A percentile compares a stretch with the other conserved stretches of the same genome.
These are phyloP conservation scores for Inonotus obliquus DNA, from an alignment of 1,284 basidiomycete species.

Conservation along the genomic window DNA sequence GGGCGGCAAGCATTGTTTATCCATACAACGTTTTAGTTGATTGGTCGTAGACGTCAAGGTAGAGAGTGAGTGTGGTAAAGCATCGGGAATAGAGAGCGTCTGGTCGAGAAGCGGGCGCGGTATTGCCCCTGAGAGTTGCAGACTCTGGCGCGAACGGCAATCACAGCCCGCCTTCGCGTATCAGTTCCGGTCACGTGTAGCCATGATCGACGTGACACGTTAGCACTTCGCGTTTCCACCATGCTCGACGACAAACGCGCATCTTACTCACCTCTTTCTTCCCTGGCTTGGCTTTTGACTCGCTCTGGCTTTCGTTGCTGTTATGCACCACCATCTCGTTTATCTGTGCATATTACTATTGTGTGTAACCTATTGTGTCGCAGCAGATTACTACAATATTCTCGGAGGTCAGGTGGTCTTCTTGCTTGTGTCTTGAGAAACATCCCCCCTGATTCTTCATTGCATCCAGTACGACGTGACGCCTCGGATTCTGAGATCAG, in stretches of 20 bases:
- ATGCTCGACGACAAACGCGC: neutral
- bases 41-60: neutral
- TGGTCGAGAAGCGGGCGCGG: conserved; percentile 2
- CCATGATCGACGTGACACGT: conserved; percentile 7
- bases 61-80: neutral
- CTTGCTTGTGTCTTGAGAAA: conserved; percentile 21
- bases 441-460: conserved; percentile 16
- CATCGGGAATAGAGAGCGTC: neutral
- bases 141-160: neutral
- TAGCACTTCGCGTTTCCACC: neutral
- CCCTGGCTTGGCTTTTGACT: neutral
- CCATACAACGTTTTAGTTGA: neutral
- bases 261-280: neutral
- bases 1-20: neutral
- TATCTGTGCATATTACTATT: conserved; percentile 14
- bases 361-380: conserved; percentile 27
- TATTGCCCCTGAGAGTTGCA: neutral
- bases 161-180: neutral
- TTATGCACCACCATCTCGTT: conserved; percentile 13
- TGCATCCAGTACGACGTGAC: conserved; percentile 62
- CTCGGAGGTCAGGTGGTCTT: conserved; percentile 57
- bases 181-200: neutral
- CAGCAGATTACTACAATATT: conserved; percentile 71
- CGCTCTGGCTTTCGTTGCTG: neutral
- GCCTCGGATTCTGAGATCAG: conserved; percentile 86